These are phyloP conservation scores for Phaeosphaeria sp. DNA, from an alignment of 2,329 filamentous ascomycete genomes.

Conservation along the genomic window DNA sequence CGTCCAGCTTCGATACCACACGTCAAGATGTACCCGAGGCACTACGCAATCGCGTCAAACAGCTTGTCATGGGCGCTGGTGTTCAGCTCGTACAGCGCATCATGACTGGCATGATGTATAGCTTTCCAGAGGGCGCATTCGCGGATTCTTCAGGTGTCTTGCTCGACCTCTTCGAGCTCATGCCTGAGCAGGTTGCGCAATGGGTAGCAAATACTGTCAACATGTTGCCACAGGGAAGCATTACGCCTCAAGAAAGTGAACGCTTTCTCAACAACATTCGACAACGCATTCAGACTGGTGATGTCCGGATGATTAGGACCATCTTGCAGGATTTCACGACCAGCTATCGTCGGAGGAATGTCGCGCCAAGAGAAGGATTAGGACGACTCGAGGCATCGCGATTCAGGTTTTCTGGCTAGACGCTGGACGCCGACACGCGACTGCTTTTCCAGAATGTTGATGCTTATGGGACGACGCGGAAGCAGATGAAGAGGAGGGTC, in stretches of 20 bases:
- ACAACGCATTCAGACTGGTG: slow-evolving; percentile 72
- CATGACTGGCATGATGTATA: slow-evolving; percentile 99
- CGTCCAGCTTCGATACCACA: slow-evolving; percentile 66
- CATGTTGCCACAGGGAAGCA: slow-evolving; percentile 75
- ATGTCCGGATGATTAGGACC: slow-evolving; percentile 79
- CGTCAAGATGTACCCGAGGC: slow-evolving; percentile 69
- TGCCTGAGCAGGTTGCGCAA: slow-evolving; percentile 76
- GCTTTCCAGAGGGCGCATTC: slow-evolving; percentile 94
- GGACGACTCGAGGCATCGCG: slow-evolving; percentile 84
- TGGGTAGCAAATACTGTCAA: slow-evolving; percentile 88
- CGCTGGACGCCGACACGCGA: slow-evolving; percentile 13
- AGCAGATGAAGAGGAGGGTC: not conserved
- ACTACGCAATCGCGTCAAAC: slow-evolving; percentile 74
- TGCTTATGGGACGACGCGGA: not conserved
- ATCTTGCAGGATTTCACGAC: slow-evolving; percentile 97
- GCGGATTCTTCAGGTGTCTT: slow-evolving; percentile 93
- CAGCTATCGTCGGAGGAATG: slow-evolving; percentile 88
- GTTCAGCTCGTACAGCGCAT: slow-evolving; percentile 84
- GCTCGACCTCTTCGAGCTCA: slow-evolving; percentile 83
- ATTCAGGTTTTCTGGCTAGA: slow-evolving; percentile 72
- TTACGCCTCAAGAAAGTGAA: slow-evolving; percentile 80
- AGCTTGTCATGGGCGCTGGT: slow-evolving; percentile 73
- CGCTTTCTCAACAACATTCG: slow-evolving; percentile 81
- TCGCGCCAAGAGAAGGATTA: slow-evolving; percentile 91
- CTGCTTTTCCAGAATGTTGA: slow-evolving; percentile 8